Percentiles rank a stretch among this genome's conserved stretches.
phyloP scores from a whole-genome alignment of 2,329 filamentous ascomycete genomes.

The Grosmannia huntii region DNA sequence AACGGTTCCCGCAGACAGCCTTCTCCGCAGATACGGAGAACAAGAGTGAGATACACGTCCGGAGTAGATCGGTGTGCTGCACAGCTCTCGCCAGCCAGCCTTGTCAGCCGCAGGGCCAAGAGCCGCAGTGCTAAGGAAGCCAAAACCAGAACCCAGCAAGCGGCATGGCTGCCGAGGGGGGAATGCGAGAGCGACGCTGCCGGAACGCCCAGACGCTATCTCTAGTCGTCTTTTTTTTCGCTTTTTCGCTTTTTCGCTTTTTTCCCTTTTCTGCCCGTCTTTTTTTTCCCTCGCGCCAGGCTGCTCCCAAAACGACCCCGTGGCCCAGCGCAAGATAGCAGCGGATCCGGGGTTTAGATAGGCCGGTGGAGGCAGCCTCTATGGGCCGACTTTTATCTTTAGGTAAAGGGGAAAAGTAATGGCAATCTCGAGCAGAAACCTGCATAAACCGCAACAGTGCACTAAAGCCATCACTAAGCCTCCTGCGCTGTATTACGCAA shows the following conservation, averaged over 20 bases:
- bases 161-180: too few species aligned
- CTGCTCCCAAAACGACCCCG: too few species aligned
- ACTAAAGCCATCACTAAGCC: background rate
- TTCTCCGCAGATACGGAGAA: background rate
- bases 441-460: background rate
- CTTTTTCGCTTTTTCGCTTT: too few species aligned
- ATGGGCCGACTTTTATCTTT: background rate
- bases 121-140: background rate
- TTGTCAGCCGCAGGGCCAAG: background rate
- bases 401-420: background rate
- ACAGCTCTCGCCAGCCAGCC: background rate
- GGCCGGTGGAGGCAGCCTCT: background rate
- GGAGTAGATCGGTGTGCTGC: background rate
- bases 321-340: background rate
- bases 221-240: too few species aligned
- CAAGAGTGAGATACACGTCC: too few species aligned
- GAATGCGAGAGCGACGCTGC: too few species aligned
- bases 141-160: background rate
- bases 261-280: too few species aligned
- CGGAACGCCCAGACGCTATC: too few species aligned
- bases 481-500: background rate
- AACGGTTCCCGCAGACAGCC: background rate
- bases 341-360: background rate
- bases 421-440: background rate
- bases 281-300: too few species aligned